phyloP scores from a whole-genome alignment of 495 filamentous ascomycete genomes.

The Aspergillus coremiiformis region DNA sequence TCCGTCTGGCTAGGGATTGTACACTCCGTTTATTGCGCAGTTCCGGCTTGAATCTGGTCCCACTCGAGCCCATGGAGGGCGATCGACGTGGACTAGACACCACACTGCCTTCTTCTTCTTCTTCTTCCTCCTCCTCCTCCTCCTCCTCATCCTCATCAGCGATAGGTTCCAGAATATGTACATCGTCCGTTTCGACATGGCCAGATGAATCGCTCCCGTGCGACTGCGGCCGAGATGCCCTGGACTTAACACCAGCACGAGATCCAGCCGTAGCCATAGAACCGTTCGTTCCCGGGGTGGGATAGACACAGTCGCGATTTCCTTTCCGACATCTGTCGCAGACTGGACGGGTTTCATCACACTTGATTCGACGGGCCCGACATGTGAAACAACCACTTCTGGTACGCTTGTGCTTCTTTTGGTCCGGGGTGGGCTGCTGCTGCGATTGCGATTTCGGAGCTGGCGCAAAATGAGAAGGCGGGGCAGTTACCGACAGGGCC shows the following conservation, averaged over 20 bases:
- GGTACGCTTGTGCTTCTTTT: constrained; percentile 89
- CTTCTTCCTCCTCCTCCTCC: too few relatives aligned
- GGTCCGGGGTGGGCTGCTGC: constrained; percentile 45
- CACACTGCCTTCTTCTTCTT: constrained; percentile 27
- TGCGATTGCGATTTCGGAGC: constrained; percentile 23
- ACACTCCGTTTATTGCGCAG: constrained; percentile 27
- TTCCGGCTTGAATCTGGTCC: constrained; percentile 15
- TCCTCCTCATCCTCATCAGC: constrained; percentile 62
- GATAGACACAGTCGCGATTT: constrained; percentile 75
- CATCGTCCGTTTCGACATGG: constrained; percentile 37
- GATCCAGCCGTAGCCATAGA: constrained; percentile 28
- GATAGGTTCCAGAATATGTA: constrained; percentile 51
- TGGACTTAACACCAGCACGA: constrained; percentile 38
- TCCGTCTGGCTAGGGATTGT: constrained; percentile 36
- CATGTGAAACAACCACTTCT: constrained; percentile 94
- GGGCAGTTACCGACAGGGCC: constrained; percentile 5
- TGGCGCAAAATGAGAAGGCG: constrained; percentile 20
- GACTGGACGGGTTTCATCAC: constrained; percentile 75
- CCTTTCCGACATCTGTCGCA: constrained; percentile 89
- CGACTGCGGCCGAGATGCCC: constrained; percentile 36
- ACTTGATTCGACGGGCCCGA: constrained; percentile 84
- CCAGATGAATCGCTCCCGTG: constrained; percentile 45
- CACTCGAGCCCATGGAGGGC: constrained; percentile 16
- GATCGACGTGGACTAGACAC: constrained; percentile 24
- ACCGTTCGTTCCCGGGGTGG: constrained; percentile 50